phyloP scores from a whole-genome alignment of 805 yeast genomes.

The Candida montana region DNA sequence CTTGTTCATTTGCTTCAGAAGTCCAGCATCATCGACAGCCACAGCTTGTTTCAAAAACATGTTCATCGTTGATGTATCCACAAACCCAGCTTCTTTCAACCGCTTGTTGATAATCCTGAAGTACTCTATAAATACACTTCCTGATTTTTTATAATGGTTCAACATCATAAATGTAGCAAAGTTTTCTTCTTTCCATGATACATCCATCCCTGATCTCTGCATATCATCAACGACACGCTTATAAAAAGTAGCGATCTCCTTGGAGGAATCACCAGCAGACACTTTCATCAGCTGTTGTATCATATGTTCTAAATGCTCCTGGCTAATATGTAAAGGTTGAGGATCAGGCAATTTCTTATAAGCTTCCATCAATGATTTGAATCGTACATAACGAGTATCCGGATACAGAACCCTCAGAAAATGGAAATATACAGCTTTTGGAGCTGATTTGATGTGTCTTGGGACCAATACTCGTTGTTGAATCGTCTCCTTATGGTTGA shows the following conservation, averaged over 20 bases:
- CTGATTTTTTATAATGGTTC: background rate
- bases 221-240: background rate
- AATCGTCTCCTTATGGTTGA: background rate
- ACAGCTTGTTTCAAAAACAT: slow-evolving; percentile 4
- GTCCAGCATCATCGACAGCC: background rate
- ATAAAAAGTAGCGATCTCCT: background rate
- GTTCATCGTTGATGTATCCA: slow-evolving; percentile 7
- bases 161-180: slow-evolving; percentile 1
- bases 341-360: slow-evolving; percentile 5
- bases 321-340: slow-evolving; percentile 2
- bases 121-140: background rate
- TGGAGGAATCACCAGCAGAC: slow-evolving; percentile 4
- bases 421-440: background rate
- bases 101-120: background rate
- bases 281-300: slow-evolving; percentile 6
- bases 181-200: slow-evolving; percentile 10
- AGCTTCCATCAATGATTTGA: background rate
- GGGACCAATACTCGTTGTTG: background rate
- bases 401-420: slow-evolving; percentile 2
- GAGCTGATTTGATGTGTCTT: background rate
- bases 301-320: slow-evolving; percentile 6
- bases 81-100: background rate
- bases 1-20: background rate
- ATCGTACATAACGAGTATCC: slow-evolving; percentile 2
- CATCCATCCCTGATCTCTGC: background rate